Conservation (phyloP, 1,284 basidiomycete species). For the Fistulinella cinereoalba region DNA sequence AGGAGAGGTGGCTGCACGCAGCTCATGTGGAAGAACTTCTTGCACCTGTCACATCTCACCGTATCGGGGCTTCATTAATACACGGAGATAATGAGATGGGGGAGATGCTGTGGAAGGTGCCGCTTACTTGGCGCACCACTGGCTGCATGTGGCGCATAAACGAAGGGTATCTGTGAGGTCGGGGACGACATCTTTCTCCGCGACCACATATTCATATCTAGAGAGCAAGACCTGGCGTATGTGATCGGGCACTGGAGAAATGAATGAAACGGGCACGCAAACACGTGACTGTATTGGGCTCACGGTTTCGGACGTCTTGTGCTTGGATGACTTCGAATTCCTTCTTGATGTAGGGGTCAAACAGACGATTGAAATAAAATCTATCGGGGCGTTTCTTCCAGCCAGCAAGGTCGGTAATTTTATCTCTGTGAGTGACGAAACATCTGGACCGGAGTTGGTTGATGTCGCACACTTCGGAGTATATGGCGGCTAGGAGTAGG, state of each 20-base stretch:
- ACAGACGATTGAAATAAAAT: constrained; percentile 92
- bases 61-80: constrained; percentile 68
- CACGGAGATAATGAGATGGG: constrained; percentile 28
- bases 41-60: constrained; percentile 93
- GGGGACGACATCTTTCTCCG: constrained; percentile 88
- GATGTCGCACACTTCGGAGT: constrained; percentile 92
- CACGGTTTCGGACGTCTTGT: constrained; percentile 85
- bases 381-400: constrained; percentile 95
- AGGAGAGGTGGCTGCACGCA: constrained; percentile 92
- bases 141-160: constrained; percentile 80
- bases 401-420: constrained; percentile 88
- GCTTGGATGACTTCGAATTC: constrained; percentile 96
- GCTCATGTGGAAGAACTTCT: constrained; percentile 91
- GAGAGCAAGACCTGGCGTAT: constrained; percentile 74
- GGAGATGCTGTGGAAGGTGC: constrained; percentile 8
- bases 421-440: constrained; percentile 90
- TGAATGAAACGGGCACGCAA: constrained; percentile 15
- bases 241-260: constrained; percentile 66
- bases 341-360: constrained; percentile 97
- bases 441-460: constrained; percentile 89
- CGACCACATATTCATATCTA: constrained; percentile 93
- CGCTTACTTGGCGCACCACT: constrained; percentile 85
- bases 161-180: constrained; percentile 88
- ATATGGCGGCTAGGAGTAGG: constrained; percentile 90
- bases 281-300: constrained; percentile 35